Evolutionary conservation across 768 basidiomycete genomes (phyloP), one percentile per base, ranked within the genome.

Genomic region (Gloeostereum incarnatum): DNA sequence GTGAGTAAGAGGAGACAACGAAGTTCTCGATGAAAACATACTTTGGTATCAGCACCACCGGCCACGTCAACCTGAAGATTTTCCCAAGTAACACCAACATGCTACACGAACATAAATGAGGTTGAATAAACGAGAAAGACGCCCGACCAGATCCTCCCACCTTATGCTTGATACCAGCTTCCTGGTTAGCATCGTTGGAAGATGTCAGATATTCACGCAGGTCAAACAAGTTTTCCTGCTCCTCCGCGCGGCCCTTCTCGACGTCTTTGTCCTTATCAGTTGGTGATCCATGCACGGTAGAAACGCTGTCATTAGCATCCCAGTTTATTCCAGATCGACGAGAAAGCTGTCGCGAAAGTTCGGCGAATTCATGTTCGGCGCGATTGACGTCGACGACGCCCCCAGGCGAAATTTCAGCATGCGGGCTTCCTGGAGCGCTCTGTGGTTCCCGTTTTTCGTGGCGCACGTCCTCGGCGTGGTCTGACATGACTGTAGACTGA

Each of bases 61-160:
- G 66, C 41, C 22, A 75, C 79, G 5, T 73, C 62, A 22, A 85
- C 83, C 41, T 75, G 62, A 1, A 87, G 59, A 46, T 78, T 65
- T 36, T 81, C 70, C 84, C 84, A 87, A 18, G 74, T 73, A 17
- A 87, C 75, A 22, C 81, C 81, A 6, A 86, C 80, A 42, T 81
- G 77, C 67, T 71, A 39, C 10, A 5, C 14, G n/a, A 38, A 13
- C 23, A 8, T 42, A 7, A 35, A 31, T 23, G 16, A 8, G 23
- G 38, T 25, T 24, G 31, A 20, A 24, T 19, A 19, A 1, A 43
- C 35, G 17, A 30, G 33, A 27, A 11, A 37, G 41, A 31, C n/a
- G n/a, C n/a, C n/a, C n/a, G n/a, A n/a, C n/a, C n/a, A 13, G 19
- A 30, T 31, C 6, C 3, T 38, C 55, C 11, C 21, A 64, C 69